A percentile compares a stretch with the other conserved stretches of the same genome.
Conservation (phyloP, 768 basidiomycete species). For the Austroboletus eburneus region DNA sequence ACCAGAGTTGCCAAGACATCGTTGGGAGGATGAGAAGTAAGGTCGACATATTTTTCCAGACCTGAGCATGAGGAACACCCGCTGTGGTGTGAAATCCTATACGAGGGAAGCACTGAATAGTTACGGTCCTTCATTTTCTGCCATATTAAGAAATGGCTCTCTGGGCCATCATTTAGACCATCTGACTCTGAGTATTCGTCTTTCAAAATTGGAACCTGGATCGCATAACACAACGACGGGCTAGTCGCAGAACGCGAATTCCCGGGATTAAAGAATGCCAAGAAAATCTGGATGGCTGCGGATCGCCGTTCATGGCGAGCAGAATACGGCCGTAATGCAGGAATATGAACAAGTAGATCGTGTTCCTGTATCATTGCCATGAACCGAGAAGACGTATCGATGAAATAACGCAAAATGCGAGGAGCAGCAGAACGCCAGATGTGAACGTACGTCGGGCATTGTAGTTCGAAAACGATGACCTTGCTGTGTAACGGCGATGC, state of each 20-base stretch:
- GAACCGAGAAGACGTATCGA: not conserved
- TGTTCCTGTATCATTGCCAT: not conserved
- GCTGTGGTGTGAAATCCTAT: not conserved
- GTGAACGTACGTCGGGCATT: constrained; percentile 30
- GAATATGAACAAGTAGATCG: constrained; percentile 19
- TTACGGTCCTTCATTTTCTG: too few species aligned
- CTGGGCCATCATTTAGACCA: too few species aligned
- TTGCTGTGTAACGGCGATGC: constrained; percentile 21
- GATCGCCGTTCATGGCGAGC: not conserved
- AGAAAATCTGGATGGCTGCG: not conserved
- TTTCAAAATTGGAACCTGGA: not conserved
- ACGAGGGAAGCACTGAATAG: not conserved
- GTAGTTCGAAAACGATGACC: constrained; percentile 37
- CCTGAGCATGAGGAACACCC: too few species aligned
- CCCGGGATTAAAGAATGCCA: not conserved
- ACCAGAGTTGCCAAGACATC: not conserved
- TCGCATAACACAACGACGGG: not conserved
- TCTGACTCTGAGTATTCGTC: too few species aligned
- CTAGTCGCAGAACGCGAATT: not conserved
- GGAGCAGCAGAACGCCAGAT: constrained; percentile 38
- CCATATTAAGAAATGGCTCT: too few species aligned
- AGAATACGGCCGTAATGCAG: constrained; percentile 9
- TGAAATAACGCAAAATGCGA: constrained; percentile 27
- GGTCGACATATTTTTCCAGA: not conserved
- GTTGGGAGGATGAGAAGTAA: not conserved